Conservation (phyloP, 768 basidiomycete genomes). For the Naganishia antarctica region DNA sequence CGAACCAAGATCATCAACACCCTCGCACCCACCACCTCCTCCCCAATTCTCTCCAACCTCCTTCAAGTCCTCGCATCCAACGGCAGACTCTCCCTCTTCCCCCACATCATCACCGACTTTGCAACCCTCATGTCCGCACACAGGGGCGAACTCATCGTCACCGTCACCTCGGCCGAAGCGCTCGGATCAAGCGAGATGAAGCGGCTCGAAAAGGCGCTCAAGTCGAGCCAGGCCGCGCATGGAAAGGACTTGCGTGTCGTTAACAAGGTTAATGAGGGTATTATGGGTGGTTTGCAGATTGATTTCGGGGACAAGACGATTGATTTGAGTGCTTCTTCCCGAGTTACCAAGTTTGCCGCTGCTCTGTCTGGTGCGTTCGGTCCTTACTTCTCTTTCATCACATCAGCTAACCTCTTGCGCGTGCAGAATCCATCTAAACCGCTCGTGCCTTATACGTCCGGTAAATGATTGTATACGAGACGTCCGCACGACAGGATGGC, state of each 20-base stretch:
- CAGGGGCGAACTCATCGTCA: slow-evolving; percentile 87
- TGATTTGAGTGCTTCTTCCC: slow-evolving; percentile 87
- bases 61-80: slow-evolving; percentile 86
- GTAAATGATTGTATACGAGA: too few relatives aligned
- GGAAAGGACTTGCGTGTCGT: slow-evolving; percentile 82
- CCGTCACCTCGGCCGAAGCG: slow-evolving; percentile 80
- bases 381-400: too few relatives aligned
- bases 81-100: slow-evolving; percentile 76
- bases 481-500: too few relatives aligned
- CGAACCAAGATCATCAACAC: slow-evolving; percentile 63
- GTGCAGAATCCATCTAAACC: slow-evolving; percentile 11
- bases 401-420: background rate
- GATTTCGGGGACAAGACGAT: slow-evolving; percentile 99
- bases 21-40: slow-evolving; percentile 57
- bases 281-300: slow-evolving; percentile 86
- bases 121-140: slow-evolving; percentile 80
- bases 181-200: slow-evolving; percentile 65
- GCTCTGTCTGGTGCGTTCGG: slow-evolving; percentile 69
- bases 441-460: too few relatives aligned
- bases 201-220: slow-evolving; percentile 77
- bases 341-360: slow-evolving; percentile 90
- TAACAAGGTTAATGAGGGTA: slow-evolving; percentile 91
- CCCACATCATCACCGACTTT: slow-evolving; percentile 84
- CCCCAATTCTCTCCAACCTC: slow-evolving; percentile 79
- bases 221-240: slow-evolving; percentile 77